A percentile compares a stretch with the other conserved stretches of the same genome.
Conservation (phyloP, 2,329 filamentous ascomycete species). For the Metarhizium album region DNA sequence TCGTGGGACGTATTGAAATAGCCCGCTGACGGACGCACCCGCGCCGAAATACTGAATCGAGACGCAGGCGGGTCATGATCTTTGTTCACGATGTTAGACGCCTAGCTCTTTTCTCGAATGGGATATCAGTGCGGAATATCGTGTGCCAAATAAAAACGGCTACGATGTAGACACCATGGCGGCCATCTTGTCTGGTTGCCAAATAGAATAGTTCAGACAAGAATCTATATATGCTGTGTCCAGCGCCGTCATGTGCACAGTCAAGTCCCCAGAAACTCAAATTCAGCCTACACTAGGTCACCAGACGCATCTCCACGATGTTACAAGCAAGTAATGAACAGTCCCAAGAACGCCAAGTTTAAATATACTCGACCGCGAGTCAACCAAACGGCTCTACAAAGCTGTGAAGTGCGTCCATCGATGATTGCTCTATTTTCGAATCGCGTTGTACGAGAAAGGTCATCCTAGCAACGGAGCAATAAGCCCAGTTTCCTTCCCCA, state of each 20-base stretch:
- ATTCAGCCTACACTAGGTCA: neutral
- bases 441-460: neutral
- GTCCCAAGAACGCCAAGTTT: neutral
- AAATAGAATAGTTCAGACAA: neutral
- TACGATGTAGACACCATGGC: neutral
- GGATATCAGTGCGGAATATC: neutral
- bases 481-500: neutral
- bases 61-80: neutral
- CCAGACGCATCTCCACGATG: neutral
- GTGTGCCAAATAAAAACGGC: neutral
- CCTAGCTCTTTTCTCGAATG: neutral
- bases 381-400: slow-evolving; percentile 1
- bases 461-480: neutral
- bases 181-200: neutral
- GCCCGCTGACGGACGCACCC: neutral
- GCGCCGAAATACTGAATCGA: neutral
- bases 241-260: neutral
- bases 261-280: neutral
- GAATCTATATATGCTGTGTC: neutral
- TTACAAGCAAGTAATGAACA: neutral
- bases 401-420: neutral
- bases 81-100: slow-evolving; percentile 9
- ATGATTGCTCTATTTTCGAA: neutral
- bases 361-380: neutral
- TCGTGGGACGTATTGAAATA: neutral